Conservation (phyloP, 495 filamentous ascomycete genomes). For the Neurospora pannonica region DNA sequence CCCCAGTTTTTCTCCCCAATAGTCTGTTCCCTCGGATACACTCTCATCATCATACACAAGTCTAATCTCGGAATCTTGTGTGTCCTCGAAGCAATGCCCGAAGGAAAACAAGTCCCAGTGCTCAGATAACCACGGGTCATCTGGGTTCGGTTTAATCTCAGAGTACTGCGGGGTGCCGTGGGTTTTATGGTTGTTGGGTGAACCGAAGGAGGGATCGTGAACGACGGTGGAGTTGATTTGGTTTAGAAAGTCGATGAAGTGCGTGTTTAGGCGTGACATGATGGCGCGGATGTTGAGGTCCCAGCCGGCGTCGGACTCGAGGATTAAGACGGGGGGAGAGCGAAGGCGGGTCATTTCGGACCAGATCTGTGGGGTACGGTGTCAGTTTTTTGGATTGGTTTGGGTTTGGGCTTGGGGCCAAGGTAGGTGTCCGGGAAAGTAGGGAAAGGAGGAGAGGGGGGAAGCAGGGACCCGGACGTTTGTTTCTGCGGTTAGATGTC, state of each 20-base stretch:
- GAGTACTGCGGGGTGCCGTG: not conserved
- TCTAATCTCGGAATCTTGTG: constrained; percentile 6
- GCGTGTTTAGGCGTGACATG: constrained; percentile 8
- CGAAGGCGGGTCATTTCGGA: constrained; percentile 7
- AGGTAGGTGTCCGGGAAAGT: no score
- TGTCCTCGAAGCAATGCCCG: constrained; percentile 12
- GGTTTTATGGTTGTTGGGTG: not conserved
- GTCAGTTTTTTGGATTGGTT: no score
- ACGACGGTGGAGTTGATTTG: constrained; percentile 12
- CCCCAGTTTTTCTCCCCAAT: constrained; percentile 4
- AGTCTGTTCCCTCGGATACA: constrained; percentile 6
- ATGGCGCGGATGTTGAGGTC: constrained; percentile 13
- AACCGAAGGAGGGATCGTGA: constrained; percentile 6
- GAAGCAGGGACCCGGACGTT: no score
- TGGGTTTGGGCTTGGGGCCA: no score
- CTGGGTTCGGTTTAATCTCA: constrained; percentile 4
- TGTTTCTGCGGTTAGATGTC: no score
- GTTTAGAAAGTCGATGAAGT: constrained; percentile 12
- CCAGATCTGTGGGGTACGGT: no score
- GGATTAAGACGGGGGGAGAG: constrained; percentile 10
- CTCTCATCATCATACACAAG: constrained; percentile 2
- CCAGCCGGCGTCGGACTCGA: constrained; percentile 16
- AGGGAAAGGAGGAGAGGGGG: no score
- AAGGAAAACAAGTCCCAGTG: constrained; percentile 14
- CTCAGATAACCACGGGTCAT: constrained; percentile 13